Percentiles rank a stretch among this genome's conserved stretches.
phyloP scores from a whole-genome alignment of 345 rosid genomes.

The Rhizophora mangle region DNA sequence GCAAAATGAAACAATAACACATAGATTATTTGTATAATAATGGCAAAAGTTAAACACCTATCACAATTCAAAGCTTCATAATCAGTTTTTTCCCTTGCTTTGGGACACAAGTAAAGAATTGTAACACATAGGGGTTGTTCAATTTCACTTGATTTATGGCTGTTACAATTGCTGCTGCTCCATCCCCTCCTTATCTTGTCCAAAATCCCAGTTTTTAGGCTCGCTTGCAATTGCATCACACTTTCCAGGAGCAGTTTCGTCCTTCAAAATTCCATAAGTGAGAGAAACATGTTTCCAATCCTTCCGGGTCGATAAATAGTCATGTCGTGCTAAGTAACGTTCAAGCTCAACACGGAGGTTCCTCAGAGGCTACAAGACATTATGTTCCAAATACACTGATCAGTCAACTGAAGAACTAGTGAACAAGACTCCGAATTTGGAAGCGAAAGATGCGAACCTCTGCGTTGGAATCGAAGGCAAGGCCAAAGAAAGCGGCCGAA shows the following conservation, averaged over 20 bases:
- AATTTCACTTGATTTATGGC: too few species aligned
- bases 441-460: slow-evolving; percentile 12
- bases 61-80: too few species aligned
- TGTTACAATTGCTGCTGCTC: too few species aligned
- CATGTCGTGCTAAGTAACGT: slow-evolving; percentile 17
- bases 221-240: too few species aligned
- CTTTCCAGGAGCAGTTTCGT: background rate
- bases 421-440: background rate
- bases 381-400: background rate
- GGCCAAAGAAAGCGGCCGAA: slow-evolving; percentile 18
- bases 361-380: slow-evolving; percentile 18
- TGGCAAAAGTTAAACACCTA: too few species aligned
- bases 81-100: too few species aligned
- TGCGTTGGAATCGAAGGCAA: slow-evolving; percentile 21
- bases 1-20: too few species aligned
- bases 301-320: background rate
- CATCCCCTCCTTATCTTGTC: too few species aligned
- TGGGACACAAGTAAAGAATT: too few species aligned
- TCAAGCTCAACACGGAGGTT: slow-evolving; percentile 17
- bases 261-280: slow-evolving; percentile 12
- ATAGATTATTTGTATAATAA: too few species aligned
- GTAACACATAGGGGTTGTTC: too few species aligned
- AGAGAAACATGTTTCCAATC: slow-evolving; percentile 23
- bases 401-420: background rate
- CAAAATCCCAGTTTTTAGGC: too few species aligned